Evolutionary conservation across 139 green algal species (phyloP).

Genomic region (Volvox africanus): DNA sequence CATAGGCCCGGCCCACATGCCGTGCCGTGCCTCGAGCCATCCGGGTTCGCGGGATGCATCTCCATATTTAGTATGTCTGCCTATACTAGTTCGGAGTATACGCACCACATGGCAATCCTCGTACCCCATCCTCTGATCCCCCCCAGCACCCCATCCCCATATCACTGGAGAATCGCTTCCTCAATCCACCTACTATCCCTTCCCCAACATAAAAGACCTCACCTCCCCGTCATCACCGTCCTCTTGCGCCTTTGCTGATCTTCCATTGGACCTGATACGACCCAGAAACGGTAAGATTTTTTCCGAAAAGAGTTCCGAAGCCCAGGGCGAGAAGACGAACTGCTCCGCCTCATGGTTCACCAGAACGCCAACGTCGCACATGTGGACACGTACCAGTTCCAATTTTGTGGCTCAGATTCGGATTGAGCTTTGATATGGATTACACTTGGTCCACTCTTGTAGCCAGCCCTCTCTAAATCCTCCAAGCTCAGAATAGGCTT

Average conservation of each 20-base stretch:
- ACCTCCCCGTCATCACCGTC: constrained; percentile 42
- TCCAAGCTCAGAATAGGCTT: constrained; percentile 42
- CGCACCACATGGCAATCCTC: no score
- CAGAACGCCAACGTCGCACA: background rate
- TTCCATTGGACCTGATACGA: background rate
- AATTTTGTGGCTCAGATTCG: constrained; percentile 27
- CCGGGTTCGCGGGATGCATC: no score
- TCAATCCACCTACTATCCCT: no score
- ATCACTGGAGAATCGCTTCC: no score
- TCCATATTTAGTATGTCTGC: no score
- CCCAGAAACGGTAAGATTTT: background rate
- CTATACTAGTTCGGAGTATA: no score
- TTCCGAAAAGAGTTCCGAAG: no score
- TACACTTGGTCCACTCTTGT: constrained; percentile 47
- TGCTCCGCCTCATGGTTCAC: background rate
- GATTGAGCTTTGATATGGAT: constrained; percentile 53
- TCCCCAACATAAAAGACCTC: background rate
- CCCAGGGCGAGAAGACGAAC: background rate
- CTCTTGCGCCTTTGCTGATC: constrained; percentile 12
- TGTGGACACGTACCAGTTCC: constrained; percentile 46
- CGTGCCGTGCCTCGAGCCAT: no score
- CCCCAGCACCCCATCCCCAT: no score
- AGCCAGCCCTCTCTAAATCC: constrained; percentile 55
- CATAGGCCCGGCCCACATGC: no score
- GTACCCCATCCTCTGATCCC: no score